Percentiles rank a stretch among this genome's conserved stretches.
Evolutionary conservation across 192 early-diverging fungal genomes (phyloP).

Genomic region (Linnemannia zychae): DNA sequence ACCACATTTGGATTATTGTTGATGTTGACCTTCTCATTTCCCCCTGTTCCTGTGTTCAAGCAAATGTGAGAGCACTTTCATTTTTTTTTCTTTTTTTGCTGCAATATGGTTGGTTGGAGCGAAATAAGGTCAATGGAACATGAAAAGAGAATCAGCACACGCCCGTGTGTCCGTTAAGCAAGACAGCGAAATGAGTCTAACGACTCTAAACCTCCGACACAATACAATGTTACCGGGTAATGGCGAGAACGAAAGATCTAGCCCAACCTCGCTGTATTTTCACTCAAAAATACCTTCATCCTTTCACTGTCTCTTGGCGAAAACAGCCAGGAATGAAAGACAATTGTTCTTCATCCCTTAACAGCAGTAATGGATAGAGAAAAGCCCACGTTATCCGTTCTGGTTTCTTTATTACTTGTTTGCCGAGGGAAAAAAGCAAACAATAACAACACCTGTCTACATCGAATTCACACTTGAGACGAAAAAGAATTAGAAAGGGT

Average conservation of each 20-base stretch:
- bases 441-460: no score
- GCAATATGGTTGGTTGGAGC: not conserved
- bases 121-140: slow-evolving; percentile 1
- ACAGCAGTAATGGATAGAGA: no score
- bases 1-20: no score
- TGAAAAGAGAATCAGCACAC: not conserved
- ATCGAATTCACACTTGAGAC: no score
- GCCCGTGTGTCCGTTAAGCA: not conserved
- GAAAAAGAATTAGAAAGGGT: not conserved
- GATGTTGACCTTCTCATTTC: not conserved
- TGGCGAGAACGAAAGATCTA: not conserved
- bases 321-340: no score
- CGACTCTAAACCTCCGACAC: not conserved
- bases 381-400: no score
- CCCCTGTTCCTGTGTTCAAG: not conserved
- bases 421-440: not conserved
- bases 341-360: no score
- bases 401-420: not conserved
- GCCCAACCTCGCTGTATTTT: not conserved
- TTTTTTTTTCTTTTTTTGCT: not conserved
- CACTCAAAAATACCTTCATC: no score
- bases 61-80: not conserved
- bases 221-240: not conserved
- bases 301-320: no score
- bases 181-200: not conserved